Conservation (phyloP, 768 basidiomycete species). For the Coprinellus micaceus region DNA sequence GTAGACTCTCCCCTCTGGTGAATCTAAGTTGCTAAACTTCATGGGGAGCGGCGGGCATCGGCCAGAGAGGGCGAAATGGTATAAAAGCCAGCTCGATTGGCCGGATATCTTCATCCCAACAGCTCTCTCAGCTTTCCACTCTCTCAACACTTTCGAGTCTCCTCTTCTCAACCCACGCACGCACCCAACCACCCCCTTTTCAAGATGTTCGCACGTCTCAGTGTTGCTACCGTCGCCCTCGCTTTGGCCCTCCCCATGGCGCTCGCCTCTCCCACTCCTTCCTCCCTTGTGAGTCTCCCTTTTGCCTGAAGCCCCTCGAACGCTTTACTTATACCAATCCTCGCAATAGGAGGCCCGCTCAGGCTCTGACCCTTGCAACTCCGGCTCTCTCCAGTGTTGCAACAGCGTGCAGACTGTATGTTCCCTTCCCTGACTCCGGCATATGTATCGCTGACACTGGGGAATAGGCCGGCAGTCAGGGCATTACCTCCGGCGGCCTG, state of each 20-base stretch:
- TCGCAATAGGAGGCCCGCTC: conserved; percentile 12
- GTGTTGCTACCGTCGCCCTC: conserved; percentile 7
- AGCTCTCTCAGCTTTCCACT: background rate
- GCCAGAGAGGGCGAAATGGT: too few relatives aligned
- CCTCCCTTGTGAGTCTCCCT: conserved; percentile 16
- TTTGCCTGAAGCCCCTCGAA: background rate
- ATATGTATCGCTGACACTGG: background rate
- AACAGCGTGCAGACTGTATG: background rate
- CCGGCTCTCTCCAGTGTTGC: background rate
- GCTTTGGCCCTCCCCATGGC: conserved; percentile 23
- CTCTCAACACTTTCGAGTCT: too few relatives aligned
- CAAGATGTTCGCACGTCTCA: conserved; percentile 20
- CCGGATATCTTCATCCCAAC: too few relatives aligned
- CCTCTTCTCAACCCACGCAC: conserved; percentile 5
- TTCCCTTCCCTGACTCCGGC: background rate
- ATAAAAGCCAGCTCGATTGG: too few relatives aligned
- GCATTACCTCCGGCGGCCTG: conserved; percentile 7
- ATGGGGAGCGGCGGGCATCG: too few relatives aligned
- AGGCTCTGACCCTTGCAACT: conserved; percentile 11
- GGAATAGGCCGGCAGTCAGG: background rate
- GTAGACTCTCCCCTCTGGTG: background rate
- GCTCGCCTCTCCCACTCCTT: conserved; percentile 21
- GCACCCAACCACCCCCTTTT: too few relatives aligned
- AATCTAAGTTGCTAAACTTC: background rate
- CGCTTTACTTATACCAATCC: background rate